These are phyloP conservation scores for Wickerhamiella bombiphila DNA, from an alignment of 805 yeast species.

Conservation along the genomic window DNA sequence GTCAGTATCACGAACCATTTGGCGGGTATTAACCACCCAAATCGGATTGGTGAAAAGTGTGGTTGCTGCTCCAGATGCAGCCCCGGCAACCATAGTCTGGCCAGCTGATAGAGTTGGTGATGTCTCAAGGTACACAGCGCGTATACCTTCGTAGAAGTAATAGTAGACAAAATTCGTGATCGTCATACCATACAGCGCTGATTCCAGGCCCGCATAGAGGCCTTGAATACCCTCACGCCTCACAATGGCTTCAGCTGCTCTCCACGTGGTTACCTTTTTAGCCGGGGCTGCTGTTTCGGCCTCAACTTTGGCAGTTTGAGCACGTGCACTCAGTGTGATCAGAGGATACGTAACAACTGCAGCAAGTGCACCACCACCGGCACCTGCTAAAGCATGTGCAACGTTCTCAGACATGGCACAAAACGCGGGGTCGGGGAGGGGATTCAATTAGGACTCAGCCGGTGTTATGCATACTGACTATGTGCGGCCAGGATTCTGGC, in stretches of 20 bases:
- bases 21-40: conserved; percentile 89
- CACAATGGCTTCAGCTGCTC: conserved; percentile 35
- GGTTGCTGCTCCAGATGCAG: conserved; percentile 77
- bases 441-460: too few species aligned
- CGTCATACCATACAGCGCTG: conserved; percentile 75
- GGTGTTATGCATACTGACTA: too few species aligned
- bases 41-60: conserved; percentile 76
- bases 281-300: conserved; percentile 12
- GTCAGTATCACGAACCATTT: conserved; percentile 41
- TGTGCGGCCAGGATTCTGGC: too few species aligned
- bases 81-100: conserved; percentile 64
- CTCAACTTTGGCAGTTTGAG: conserved; percentile 47
- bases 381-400: conserved; percentile 90
- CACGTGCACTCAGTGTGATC: conserved; percentile 72
- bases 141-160: conserved; percentile 71
- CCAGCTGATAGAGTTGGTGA: conserved; percentile 31
- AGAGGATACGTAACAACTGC: conserved; percentile 83
- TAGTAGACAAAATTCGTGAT: conserved; percentile 80
- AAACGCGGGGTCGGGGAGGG: too few species aligned
- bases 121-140: conserved; percentile 20
- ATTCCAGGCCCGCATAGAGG: conserved; percentile 72
- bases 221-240: conserved; percentile 50
- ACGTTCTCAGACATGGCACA: conserved; percentile 31
- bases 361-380: conserved; percentile 81
- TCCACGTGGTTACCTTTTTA: conserved; percentile 19